Evolutionary conservation across 2,329 filamentous ascomycete species (phyloP).

Genomic region (Aspergillus phoenicis): DNA sequence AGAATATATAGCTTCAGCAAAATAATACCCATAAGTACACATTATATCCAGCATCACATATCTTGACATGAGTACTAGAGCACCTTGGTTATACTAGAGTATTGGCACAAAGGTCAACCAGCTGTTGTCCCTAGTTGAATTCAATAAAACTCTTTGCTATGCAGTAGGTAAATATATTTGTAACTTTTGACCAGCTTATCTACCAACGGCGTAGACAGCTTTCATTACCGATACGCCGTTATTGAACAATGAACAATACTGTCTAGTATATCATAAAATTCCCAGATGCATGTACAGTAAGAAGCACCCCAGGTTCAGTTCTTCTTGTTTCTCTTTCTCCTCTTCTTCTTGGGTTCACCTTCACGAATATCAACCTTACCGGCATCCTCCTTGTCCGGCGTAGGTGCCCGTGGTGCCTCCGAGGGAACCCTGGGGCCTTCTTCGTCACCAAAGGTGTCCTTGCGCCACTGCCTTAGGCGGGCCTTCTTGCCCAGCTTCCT

Average conservation of each 20-base stretch:
- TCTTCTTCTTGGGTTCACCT: slow-evolving; percentile 43
- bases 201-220: neutral
- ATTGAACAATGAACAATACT: neutral
- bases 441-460: slow-evolving; percentile 66
- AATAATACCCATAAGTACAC: too few relatives aligned
- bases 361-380: slow-evolving; percentile 47
- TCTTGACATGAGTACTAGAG: too few relatives aligned
- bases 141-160: neutral
- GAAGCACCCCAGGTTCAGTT: slow-evolving; percentile 29
- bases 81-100: too few relatives aligned
- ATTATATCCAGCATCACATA: too few relatives aligned
- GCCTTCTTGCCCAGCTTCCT: slow-evolving; percentile 93
- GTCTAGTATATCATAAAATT: neutral
- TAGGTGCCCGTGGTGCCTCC: slow-evolving; percentile 27
- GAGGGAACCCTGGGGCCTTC: slow-evolving; percentile 50
- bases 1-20: too few relatives aligned
- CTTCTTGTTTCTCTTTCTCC: slow-evolving; percentile 51
- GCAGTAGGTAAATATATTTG: neutral
- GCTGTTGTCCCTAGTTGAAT: too few relatives aligned
- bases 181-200: too few relatives aligned
- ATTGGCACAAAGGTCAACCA: too few relatives aligned
- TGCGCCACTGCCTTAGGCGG: slow-evolving; percentile 81
- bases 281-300: slow-evolving; percentile 3
- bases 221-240: neutral
- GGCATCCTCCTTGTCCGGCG: slow-evolving; percentile 19